Evolutionary conservation across 169 alveolate species (phyloP), one percentile per base, ranked within the genome.

Genomic region (Plasmodium fragile): DNA sequence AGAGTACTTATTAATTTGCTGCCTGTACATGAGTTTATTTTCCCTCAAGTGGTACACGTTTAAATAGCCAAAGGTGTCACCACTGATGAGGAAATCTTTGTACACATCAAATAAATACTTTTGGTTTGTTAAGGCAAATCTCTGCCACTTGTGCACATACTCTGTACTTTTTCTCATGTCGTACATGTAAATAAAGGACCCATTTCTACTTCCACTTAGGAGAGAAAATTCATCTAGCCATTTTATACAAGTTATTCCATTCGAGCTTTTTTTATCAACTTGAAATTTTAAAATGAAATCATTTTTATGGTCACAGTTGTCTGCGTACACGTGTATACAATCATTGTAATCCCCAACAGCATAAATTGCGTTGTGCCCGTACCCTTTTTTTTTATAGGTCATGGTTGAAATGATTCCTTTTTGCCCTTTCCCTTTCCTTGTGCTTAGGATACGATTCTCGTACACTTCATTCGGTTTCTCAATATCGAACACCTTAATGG

Each of bases 401-500:
- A 87, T 87, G 49, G 82, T 55, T 3, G 93, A 87, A 25, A 87
- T 87, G 28, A 87, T 87, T 11, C 93, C 93, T 36, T 87, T 87
- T 59, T 87, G 93, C 8, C 93, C 93, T 32, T 75, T 78, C 22
- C 93, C 93, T 45, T 65, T 87, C 59, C 93, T 87, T 59, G 93
- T 87, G 18, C 93, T 41, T 39, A 87, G 65, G 49, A 87, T 87
- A 39, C 93, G 55, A 87, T 87, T 87, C 65, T 87, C 93, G 25
- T 39, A 87, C 11, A 49, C 18, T 78, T 87, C 93, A 75, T 32
- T 78, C 18, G 93, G 89, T 18, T 78, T 78, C 6, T 13, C n/a
- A 39, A 87, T 16, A 87, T 87, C 93, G 81, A 78, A 87, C 1
- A 87, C 90, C 65, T 87, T 55, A 36, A 87, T 87, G 0, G 90